Percentiles rank a stretch among this genome's conserved stretches.
phyloP scores from a whole-genome alignment of 2,329 filamentous ascomycete species.

The Cryphonectria nitschkei region DNA sequence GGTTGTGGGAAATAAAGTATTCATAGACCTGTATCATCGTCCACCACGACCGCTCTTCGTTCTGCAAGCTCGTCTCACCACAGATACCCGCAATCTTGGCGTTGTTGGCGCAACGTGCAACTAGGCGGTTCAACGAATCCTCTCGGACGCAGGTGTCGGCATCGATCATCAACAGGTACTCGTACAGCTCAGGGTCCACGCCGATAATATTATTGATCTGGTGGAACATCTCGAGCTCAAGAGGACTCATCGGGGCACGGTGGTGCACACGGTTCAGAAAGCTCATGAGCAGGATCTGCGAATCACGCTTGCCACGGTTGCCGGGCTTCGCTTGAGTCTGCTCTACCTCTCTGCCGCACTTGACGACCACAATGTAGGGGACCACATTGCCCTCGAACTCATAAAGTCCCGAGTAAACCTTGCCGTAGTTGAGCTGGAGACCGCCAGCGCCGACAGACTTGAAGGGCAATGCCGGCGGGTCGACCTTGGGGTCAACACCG shows the following conservation, averaged over 20 bases:
- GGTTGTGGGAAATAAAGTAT: slow-evolving; percentile 97
- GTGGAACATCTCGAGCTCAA: slow-evolving; percentile 98
- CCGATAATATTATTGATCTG: slow-evolving; percentile 99
- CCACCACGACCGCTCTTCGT: slow-evolving; percentile 95
- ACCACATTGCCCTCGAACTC: slow-evolving; percentile 98
- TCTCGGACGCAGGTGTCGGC: slow-evolving; percentile 94
- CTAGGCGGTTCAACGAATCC: slow-evolving; percentile 89
- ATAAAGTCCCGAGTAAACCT: slow-evolving; percentile 97
- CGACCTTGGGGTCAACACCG: slow-evolving; percentile 94
- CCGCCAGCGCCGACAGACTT: slow-evolving; percentile 87
- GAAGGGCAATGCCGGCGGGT: slow-evolving; percentile 92
- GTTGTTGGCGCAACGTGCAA: slow-evolving; percentile 90
- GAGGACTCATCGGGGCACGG: slow-evolving; percentile 88
- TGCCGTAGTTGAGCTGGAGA: slow-evolving; percentile 96
- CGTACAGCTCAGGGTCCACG: slow-evolving; percentile 95
- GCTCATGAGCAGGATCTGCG: slow-evolving; percentile 92
- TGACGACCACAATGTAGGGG: slow-evolving; percentile 93
- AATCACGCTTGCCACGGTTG: slow-evolving; percentile 98
- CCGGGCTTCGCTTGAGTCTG: slow-evolving; percentile 89
- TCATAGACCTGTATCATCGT: slow-evolving; percentile 99
- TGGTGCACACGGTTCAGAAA: slow-evolving; percentile 99
- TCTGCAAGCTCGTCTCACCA: slow-evolving; percentile 93
- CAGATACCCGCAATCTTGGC: slow-evolving; percentile 97
- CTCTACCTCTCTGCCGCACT: slow-evolving; percentile 96
- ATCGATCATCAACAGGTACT: slow-evolving; percentile 96